These are phyloP conservation scores for Aspergillus pseudotamarii DNA, from an alignment of 2,329 filamentous ascomycete species.

Conservation along the genomic window DNA sequence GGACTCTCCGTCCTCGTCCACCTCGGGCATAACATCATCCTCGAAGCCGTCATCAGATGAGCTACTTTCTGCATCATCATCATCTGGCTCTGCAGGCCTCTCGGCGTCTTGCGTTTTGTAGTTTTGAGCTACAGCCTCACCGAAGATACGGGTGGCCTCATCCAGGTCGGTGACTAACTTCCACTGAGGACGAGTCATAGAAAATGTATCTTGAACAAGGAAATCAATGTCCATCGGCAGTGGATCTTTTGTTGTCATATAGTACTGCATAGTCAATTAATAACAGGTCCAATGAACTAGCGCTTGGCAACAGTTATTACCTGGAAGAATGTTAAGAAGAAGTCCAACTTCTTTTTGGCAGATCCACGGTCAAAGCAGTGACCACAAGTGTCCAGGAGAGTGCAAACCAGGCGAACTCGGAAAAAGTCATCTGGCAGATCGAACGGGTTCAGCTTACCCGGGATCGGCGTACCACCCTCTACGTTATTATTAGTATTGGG, in stretches of 20 bases:
- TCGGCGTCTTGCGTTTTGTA: slow-evolving; percentile 78
- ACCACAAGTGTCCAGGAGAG: slow-evolving; percentile 89
- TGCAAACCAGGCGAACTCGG: slow-evolving; percentile 86
- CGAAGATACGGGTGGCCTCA: slow-evolving; percentile 81
- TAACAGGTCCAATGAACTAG: slow-evolving; percentile 16
- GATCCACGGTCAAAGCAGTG: slow-evolving; percentile 93
- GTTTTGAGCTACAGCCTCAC: slow-evolving; percentile 85
- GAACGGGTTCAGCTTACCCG: slow-evolving; percentile 73
- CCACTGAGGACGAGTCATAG: slow-evolving; percentile 86
- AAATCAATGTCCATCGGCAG: slow-evolving; percentile 98
- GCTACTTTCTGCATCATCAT: slow-evolving; percentile 70
- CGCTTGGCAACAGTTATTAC: slow-evolving; percentile 41
- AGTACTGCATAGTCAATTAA: slow-evolving; percentile 65
- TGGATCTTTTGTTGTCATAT: slow-evolving; percentile 85
- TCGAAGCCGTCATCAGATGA: slow-evolving; percentile 77
- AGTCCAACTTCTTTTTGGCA: slow-evolving; percentile 95
- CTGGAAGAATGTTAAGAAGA: slow-evolving; percentile 95
- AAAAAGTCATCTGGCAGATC: slow-evolving; percentile 95
- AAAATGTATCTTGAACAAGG: slow-evolving; percentile 88
- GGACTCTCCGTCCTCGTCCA: slow-evolving; percentile 57
- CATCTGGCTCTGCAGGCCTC: slow-evolving; percentile 70
- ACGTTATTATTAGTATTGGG: slow-evolving; percentile 9
- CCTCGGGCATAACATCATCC: slow-evolving; percentile 60
- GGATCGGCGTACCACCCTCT: slow-evolving; percentile 77
- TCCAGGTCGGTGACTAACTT: slow-evolving; percentile 78